Evolutionary conservation across 441 rosid genomes (phyloP).

Genomic region (Populus hybrid): DNA sequence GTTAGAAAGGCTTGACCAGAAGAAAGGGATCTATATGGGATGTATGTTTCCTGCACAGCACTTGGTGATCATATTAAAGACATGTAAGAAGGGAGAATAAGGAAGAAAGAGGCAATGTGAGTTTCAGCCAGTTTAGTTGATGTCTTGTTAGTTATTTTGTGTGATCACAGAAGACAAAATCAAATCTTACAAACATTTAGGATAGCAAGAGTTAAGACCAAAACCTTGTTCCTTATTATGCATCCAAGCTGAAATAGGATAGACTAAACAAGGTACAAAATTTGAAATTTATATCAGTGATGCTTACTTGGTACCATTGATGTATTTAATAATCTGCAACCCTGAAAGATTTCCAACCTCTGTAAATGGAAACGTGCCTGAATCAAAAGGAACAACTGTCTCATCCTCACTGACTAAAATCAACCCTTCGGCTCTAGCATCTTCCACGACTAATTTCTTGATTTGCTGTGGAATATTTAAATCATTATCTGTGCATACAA

Average conservation of each 20-base stretch:
- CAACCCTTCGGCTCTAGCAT: conserved; percentile 62
- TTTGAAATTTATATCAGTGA: neutral
- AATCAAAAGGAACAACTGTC: conserved; percentile 50
- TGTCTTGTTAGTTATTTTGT: neutral
- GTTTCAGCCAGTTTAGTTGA: neutral
- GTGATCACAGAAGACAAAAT: neutral
- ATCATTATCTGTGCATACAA: conserved; percentile 49
- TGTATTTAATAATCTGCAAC: conserved; percentile 51
- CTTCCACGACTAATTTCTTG: conserved; percentile 61
- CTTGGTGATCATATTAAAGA: neutral
- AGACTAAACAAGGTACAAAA: neutral
- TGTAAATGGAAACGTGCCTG: conserved; percentile 52
- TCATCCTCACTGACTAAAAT: conserved; percentile 43
- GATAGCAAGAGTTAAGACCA: neutral
- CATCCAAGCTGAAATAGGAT: neutral
- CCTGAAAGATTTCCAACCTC: conserved; percentile 49
- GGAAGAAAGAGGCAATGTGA: neutral
- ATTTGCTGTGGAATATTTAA: conserved; percentile 30
- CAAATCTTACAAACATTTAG: neutral
- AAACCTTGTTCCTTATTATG: neutral
- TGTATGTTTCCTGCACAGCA: neutral
- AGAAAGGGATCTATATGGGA: neutral
- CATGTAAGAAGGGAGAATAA: neutral
- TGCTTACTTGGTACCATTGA: conserved; percentile 53
- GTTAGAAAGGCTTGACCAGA: neutral